Conservation (phyloP, 768 basidiomycete species). For the Macrolepiota dolichaula region DNA sequence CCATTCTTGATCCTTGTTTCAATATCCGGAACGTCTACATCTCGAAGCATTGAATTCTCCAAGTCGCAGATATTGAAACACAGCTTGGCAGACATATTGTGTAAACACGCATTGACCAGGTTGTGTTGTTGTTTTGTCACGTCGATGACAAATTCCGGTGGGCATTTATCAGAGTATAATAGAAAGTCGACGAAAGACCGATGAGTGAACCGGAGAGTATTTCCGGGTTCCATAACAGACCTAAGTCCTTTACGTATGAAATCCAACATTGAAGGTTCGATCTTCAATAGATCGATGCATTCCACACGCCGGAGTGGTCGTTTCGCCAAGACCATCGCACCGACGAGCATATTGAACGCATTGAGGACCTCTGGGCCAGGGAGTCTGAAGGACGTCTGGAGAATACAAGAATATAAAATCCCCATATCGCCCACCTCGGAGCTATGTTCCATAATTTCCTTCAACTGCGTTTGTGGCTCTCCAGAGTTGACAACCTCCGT, state of each 20-base stretch:
- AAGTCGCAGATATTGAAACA: conserved; percentile 33
- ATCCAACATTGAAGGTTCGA: conserved; percentile 16
- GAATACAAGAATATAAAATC: conserved; percentile 13
- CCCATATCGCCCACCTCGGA: conserved; percentile 15
- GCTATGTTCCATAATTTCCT: conserved; percentile 12
- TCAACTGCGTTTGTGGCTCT: conserved; percentile 14
- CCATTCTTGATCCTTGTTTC: conserved; percentile 14
- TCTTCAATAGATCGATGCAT: conserved; percentile 10
- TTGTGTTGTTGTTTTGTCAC: conserved; percentile 13
- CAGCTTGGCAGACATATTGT: conserved; percentile 24
- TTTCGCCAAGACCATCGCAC: conserved; percentile 20
- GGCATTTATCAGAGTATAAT: conserved; percentile 12
- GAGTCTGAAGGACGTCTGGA: conserved; percentile 16
- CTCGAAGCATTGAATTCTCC: conserved; percentile 24
- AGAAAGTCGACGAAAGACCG: conserved; percentile 27
- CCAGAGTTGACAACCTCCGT: conserved; percentile 16
- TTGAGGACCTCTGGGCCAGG: conserved; percentile 8
- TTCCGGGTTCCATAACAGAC: conserved; percentile 17
- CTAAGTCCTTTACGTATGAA: conserved; percentile 16
- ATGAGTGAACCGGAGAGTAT: conserved; percentile 19
- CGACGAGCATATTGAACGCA: conserved; percentile 16
- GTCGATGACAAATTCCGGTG: conserved; percentile 16
- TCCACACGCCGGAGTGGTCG: conserved; percentile 16
- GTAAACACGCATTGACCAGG: conserved; percentile 21
- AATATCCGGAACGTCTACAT: conserved; percentile 24